Percentiles rank a stretch among this genome's conserved stretches.
These are phyloP conservation scores for Sarocladium brachiariae DNA, from an alignment of 2,329 filamentous ascomycete genomes.

Conservation along the genomic window DNA sequence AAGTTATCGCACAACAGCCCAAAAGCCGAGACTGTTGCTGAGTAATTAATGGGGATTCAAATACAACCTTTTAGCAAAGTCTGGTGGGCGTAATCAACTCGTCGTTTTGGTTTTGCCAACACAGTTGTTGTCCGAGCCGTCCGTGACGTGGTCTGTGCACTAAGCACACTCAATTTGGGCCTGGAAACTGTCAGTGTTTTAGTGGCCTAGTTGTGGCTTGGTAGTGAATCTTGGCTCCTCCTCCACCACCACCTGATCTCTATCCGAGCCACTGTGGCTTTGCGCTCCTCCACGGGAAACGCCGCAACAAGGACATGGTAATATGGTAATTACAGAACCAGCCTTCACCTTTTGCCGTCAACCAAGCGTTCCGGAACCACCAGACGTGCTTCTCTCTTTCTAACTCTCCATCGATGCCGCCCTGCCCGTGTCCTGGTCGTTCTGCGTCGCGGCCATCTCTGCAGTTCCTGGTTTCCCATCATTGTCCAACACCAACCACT, in stretches of 20 bases:
- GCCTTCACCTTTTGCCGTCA: background rate
- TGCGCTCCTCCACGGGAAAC: background rate
- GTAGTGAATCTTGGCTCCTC: background rate
- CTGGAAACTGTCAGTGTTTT: background rate
- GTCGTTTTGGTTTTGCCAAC: too few species aligned
- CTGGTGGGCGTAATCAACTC: too few species aligned
- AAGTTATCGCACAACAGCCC: background rate
- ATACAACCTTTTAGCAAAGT: background rate
- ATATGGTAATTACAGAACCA: constrained; percentile 4
- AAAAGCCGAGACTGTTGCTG: too few species aligned
- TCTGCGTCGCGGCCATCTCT: background rate
- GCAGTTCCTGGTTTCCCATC: background rate
- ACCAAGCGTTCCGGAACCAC: background rate
- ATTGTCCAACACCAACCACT: constrained; percentile 3
- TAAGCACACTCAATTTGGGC: too few species aligned
- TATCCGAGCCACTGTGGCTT: constrained; percentile 5
- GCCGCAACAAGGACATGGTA: background rate
- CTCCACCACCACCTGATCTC: constrained; percentile 2
- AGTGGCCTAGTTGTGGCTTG: background rate
- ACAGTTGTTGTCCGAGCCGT: too few species aligned
- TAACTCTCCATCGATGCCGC: constrained; percentile 9
- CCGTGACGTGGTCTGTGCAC: background rate
- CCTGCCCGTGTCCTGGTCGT: background rate
- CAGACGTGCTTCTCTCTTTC: background rate
- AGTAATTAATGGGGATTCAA: too few species aligned